Conservation (phyloP, 768 basidiomycete species). For the Tylopilus sp. region DNA sequence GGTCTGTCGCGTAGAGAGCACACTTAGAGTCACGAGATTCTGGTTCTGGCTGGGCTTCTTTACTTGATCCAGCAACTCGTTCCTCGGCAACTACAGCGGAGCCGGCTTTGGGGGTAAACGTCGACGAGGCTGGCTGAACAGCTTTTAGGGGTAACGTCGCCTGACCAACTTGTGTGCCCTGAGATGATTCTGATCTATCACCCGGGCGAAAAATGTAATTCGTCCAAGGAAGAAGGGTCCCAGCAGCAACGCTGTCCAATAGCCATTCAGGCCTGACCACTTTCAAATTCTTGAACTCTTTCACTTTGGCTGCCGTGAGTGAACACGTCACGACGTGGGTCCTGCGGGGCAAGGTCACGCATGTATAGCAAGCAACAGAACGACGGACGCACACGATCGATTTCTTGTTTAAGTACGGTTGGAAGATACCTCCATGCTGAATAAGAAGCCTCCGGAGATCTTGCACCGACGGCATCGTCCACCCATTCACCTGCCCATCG, state of each 20-base stretch:
- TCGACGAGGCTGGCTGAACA: conserved; percentile 3
- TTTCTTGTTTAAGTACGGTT: conserved; percentile 81
- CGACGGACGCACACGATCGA: conserved; percentile 53
- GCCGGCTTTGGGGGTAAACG: not conserved
- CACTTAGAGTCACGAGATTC: conserved; percentile 8
- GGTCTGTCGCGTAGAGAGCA: conserved; percentile 41
- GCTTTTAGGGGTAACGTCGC: conserved; percentile 12
- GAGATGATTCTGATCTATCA: conserved; percentile 45
- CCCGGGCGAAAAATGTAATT: conserved; percentile 60
- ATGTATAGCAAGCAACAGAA: not conserved
- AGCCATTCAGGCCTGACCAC: conserved; percentile 90
- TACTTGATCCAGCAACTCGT: not conserved
- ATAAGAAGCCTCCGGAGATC: conserved; percentile 78
- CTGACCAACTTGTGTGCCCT: conserved; percentile 37
- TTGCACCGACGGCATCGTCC: conserved; percentile 83
- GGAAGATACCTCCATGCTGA: conserved; percentile 78
- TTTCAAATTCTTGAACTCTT: conserved; percentile 87
- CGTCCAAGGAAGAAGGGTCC: conserved; percentile 74
- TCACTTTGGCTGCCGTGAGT: conserved; percentile 84
- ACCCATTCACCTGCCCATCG: conserved; percentile 74
- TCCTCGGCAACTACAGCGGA: not conserved
- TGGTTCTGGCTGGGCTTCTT: not conserved
- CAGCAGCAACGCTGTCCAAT: conserved; percentile 67
- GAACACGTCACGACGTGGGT: conserved; percentile 92
- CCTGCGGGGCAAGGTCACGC: conserved; percentile 34